These are phyloP conservation scores for Ogataea parapolymorpha DNA, from an alignment of 805 yeast genomes.

Conservation along the genomic window DNA sequence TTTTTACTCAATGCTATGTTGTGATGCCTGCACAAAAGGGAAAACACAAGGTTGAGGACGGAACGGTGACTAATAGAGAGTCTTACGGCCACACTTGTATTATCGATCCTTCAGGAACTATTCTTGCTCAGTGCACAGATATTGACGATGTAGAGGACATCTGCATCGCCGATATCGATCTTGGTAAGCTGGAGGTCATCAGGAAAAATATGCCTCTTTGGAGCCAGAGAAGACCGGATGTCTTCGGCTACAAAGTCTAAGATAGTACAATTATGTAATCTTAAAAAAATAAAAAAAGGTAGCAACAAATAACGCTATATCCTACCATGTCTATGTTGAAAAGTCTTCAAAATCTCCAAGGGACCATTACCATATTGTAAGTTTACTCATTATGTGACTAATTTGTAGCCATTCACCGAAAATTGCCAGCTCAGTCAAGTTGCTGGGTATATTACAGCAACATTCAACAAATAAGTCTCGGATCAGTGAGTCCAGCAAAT, in stretches of 20 bases:
- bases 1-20: slow-evolving; percentile 84
- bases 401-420: slow-evolving; percentile 27
- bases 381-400: slow-evolving; percentile 8
- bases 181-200: slow-evolving; percentile 43
- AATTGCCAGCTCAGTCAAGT: slow-evolving; percentile 16
- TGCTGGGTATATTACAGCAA: slow-evolving; percentile 6
- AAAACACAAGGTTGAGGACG: slow-evolving; percentile 53
- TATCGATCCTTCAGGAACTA: slow-evolving; percentile 89
- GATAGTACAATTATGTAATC: slow-evolving; percentile 4
- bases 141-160: slow-evolving; percentile 37
- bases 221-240: slow-evolving; percentile 66
- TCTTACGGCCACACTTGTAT: slow-evolving; percentile 87
- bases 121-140: slow-evolving; percentile 58
- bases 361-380: slow-evolving; percentile 44
- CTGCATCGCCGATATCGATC: slow-evolving; percentile 66
- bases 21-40: slow-evolving; percentile 90
- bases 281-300: neutral
- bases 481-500: neutral
- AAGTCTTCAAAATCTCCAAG: slow-evolving; percentile 42
- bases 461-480: slow-evolving; percentile 8
- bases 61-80: slow-evolving; percentile 45
- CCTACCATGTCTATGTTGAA: slow-evolving; percentile 44
- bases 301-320: neutral
- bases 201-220: slow-evolving; percentile 75
- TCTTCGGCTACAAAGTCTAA: slow-evolving; percentile 43